A percentile compares a stretch with the other conserved stretches of the same genome.
These are phyloP conservation scores for Filosporella fistucella DNA, from an alignment of 495 filamentous ascomycete species.

Conservation along the genomic window DNA sequence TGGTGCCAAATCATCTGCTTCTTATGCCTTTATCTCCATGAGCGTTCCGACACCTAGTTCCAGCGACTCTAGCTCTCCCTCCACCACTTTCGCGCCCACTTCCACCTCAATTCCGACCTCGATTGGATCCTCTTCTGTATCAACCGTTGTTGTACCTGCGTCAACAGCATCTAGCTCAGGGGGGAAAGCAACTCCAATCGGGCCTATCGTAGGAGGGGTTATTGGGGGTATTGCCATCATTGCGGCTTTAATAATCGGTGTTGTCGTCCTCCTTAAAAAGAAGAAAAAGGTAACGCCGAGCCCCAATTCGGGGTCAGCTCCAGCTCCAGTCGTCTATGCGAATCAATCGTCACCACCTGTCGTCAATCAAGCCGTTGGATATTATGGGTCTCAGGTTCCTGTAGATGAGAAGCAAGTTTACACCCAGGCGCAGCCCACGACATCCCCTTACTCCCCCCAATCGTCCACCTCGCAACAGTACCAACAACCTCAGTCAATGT, in stretches of 20 bases:
- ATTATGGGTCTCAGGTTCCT: too few species aligned
- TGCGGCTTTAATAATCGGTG: not conserved
- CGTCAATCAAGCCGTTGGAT: too few species aligned
- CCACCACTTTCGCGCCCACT: not conserved
- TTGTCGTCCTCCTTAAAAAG: not conserved
- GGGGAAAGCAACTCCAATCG: conserved; percentile 1
- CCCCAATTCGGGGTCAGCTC: too few species aligned
- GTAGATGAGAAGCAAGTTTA: too few species aligned
- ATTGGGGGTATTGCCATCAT: conserved; percentile 1
- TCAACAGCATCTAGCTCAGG: not conserved
- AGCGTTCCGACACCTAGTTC: not conserved
- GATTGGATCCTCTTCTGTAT: too few species aligned
- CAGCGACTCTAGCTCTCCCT: not conserved
- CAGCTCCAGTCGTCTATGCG: too few species aligned
- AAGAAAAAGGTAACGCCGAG: not conserved
- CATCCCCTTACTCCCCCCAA: too few species aligned
- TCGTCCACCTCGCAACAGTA: too few species aligned
- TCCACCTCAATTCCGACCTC: not conserved
- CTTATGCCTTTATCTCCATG: not conserved
- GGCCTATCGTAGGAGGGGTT: conserved; percentile 5
- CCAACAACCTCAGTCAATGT: too few species aligned
- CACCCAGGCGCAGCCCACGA: too few species aligned
- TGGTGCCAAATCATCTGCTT: not conserved
- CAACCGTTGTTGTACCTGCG: not conserved
- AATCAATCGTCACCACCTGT: too few species aligned